Evolutionary conservation across 805 yeast species (phyloP), one percentile per base, ranked within the genome.

Genomic region (Wickerhamiella cacticola): DNA sequence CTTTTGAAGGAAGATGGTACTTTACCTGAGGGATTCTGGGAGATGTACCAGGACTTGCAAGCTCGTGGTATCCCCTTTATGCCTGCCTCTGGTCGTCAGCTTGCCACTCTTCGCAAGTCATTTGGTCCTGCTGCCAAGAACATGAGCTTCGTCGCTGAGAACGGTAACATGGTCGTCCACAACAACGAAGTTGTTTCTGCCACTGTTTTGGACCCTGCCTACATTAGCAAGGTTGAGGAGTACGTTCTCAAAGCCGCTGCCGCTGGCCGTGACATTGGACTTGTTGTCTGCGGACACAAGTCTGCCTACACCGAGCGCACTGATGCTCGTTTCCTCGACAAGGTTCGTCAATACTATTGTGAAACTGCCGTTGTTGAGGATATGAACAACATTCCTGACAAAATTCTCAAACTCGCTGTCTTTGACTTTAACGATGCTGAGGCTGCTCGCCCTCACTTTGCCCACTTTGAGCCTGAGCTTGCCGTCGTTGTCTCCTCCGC

Each of bases 61-160:
- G 39, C 39, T 22, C 46, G 46, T 33, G 46, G 40, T 23, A 43
- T 43, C 18, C 46, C 46, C 15, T 43, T 43, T 15, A 43, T 43
- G 46, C 46, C 46, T 22, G 46, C 46, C 26, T 33, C 40, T 33
- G 46, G 46, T 31, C 46, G 46, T 15, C 46, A 43, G 23, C 40
- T 43, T 18, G 46, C 46, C 25, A 43, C 46, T 12, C 25, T 43
- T 22, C 46, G 46, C 40, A 43, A 43, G 39, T 43, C 46, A 7
- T 43, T 43, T 33, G 46, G 46, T 40, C 46, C 46, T 15, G 46
- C 46, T 10, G 46, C 46, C 24, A 19, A 33, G 40, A 43, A 43
- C 46, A 43, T 43, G 46, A 43, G 46, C 46, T 43, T 43, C 16
- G 40, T 43, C 7, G 46, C 46, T 25, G 46, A 43, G 46, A 43